These are phyloP conservation scores for Austroboletus rostrupii DNA, from an alignment of 1,284 basidiomycete species.

Conservation along the genomic window DNA sequence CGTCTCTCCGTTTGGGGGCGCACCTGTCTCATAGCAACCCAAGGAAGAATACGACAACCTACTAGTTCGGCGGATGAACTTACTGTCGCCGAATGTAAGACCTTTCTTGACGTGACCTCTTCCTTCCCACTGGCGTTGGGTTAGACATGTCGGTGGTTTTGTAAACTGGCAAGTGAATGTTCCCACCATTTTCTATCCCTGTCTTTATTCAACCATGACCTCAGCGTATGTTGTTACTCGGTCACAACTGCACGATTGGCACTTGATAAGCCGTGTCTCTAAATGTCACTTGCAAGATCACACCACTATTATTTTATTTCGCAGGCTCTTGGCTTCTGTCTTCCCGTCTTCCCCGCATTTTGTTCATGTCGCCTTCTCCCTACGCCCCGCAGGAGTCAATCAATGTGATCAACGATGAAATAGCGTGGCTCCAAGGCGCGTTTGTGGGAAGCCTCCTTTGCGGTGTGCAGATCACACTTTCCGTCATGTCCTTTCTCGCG, in stretches of 20 bases:
- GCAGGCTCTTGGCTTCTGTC: conserved; percentile 1
- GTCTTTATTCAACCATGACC: conserved; percentile 1
- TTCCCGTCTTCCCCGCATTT: neutral
- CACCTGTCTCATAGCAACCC: too few relatives aligned
- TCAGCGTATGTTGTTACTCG: neutral
- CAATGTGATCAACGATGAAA: conserved; percentile 6
- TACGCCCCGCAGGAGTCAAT: conserved; percentile 6
- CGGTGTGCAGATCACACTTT: conserved; percentile 21
- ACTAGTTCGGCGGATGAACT: neutral
- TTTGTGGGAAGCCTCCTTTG: conserved; percentile 21
- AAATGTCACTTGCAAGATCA: neutral
- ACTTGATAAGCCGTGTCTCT: conserved; percentile 8
- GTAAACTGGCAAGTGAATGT: neutral
- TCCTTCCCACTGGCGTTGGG: neutral
- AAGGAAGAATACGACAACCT: too few relatives aligned
- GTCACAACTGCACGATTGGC: neutral
- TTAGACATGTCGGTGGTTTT: neutral
- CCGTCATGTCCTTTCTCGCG: conserved; percentile 18
- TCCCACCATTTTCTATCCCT: conserved; percentile 14
- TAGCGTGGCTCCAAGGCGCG: conserved; percentile 26
- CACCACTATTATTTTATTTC: conserved; percentile 5
- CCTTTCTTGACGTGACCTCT: neutral
- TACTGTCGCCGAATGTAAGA: too few relatives aligned
- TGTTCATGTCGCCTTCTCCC: conserved; percentile 9
- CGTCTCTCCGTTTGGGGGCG: too few relatives aligned